These are phyloP conservation scores for Moesziomyces parantarcticus DNA, from an alignment of 1,284 basidiomycete species.

Conservation along the genomic window DNA sequence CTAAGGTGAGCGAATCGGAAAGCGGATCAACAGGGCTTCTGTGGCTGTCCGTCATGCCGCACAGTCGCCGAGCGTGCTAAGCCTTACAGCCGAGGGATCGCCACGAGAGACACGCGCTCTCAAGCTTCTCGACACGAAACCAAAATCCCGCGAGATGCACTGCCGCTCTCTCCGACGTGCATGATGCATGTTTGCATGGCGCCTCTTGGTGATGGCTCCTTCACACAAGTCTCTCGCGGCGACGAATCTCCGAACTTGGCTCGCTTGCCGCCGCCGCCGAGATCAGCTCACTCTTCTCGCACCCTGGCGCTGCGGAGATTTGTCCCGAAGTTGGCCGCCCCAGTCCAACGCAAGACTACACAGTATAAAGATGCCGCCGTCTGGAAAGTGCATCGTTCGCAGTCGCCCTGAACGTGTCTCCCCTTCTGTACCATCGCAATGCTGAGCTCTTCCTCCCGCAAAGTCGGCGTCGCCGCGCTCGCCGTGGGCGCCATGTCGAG, in stretches of 20 bases:
- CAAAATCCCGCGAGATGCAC: not conserved
- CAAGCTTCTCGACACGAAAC: not conserved
- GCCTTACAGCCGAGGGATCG: too few species aligned
- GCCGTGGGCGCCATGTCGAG: constrained; percentile 2
- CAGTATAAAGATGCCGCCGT: not conserved
- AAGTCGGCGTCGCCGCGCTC: constrained; percentile 5
- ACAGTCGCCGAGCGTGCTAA: not conserved
- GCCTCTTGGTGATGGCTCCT: too few species aligned
- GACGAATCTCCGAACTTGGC: too few species aligned
- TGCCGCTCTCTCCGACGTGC: constrained; percentile 22
- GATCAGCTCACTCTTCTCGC: too few species aligned
- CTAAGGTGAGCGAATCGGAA: not conserved
- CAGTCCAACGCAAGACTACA: not conserved
- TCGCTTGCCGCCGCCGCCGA: too few species aligned
- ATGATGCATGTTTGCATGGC: constrained; percentile 11
- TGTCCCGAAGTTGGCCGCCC: too few species aligned
- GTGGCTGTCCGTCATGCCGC: not conserved
- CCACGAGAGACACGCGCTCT: not conserved
- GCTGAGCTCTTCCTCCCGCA: constrained; percentile 14
- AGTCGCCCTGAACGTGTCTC: too few species aligned
- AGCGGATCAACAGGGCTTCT: too few species aligned
- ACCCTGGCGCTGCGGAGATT: too few species aligned
- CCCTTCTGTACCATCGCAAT: constrained; percentile 4
- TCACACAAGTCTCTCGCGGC: too few species aligned
- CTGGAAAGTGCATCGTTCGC: too few species aligned